These are phyloP conservation scores for Pisolithus marmoratus DNA, from an alignment of 768 basidiomycete genomes.

Conservation along the genomic window DNA sequence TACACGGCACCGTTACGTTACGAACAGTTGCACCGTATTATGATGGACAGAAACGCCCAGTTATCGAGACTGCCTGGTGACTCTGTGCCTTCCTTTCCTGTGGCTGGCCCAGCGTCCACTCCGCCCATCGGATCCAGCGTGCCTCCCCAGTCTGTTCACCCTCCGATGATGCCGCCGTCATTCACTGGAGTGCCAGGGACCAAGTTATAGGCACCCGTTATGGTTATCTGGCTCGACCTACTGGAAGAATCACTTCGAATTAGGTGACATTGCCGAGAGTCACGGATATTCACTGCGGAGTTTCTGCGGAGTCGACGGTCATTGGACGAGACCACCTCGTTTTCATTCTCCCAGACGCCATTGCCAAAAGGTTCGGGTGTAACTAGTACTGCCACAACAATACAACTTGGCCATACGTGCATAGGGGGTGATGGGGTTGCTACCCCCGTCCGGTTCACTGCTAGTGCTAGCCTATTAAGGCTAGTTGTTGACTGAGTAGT, in stretches of 20 bases:
- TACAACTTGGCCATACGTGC: no score
- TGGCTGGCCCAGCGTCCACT: constrained; percentile 16
- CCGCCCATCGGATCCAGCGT: constrained; percentile 7
- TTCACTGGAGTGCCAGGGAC: constrained; percentile 27
- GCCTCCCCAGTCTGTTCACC: constrained; percentile 18
- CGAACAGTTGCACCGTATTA: constrained; percentile 55
- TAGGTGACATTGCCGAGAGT: background rate
- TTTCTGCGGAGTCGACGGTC: no score
- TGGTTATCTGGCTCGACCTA: background rate
- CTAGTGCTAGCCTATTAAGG: no score
- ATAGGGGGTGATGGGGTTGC: no score
- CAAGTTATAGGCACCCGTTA: constrained; percentile 17
- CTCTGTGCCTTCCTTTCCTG: constrained; percentile 2
- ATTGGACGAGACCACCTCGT: no score
- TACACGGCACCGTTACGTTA: constrained; percentile 11
- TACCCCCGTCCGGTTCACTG: no score
- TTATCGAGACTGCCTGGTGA: constrained; percentile 41
- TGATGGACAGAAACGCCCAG: constrained; percentile 70
- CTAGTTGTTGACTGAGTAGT: no score
- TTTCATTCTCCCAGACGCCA: no score
- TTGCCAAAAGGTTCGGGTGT: no score
- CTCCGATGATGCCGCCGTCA: constrained; percentile 26
- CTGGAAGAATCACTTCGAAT: no score
- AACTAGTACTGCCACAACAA: no score
- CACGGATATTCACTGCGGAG: no score